Base-by-base conservation (phyloP, 306 rosid species). In the Trifolium repens region DNA sequence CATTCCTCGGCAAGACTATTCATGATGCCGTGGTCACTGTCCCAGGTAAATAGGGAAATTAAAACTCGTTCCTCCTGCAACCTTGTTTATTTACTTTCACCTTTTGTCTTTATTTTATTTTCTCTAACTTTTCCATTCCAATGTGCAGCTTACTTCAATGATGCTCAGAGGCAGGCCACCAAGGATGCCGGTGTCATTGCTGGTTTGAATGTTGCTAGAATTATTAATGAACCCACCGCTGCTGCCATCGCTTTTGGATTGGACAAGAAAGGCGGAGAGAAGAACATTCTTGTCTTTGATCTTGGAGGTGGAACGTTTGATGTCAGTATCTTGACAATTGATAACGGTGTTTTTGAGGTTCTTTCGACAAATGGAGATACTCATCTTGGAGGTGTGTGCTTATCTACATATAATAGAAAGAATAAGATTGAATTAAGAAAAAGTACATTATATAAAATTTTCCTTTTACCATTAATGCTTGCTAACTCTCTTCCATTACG, bases 131-230 rank as follows among this genome's bases (percentile, higher is more conserved):
- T 35, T 77, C 4, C 19, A 55, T 34, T 80, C 63, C 50, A 79
- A 17, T 84, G 14, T 60, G 17, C 90, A 94, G 98, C 99, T 46
- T 96, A 96, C 87, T 96, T 96, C 78, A 96, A 96, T 61, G 99
- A 96, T 81, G 99, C 99, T 75, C 99, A 96, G 88, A 90, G 99
- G 86, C 98, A 96, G 83, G 99, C 98, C 73, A 96, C 99, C 83
- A 96, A 96, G 96, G 99, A 96, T 81, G 99, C 99, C 0, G 98
- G 99, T 75, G 82, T 88, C 66, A 96, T 92, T 71, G 93, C 98
- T 4, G 99, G 99, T 43, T 81, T 96, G n/a, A 90, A 96, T 73
- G 99, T 92, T 83, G 98, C 98, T 55, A 87, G 99, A 79, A 96
- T 96, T 79, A 96, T 96, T 50, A 96, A 96, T 57, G 99, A 96